phyloP scores from a whole-genome alignment of 345 rosid species.

The Pugionium dolabratum region DNA sequence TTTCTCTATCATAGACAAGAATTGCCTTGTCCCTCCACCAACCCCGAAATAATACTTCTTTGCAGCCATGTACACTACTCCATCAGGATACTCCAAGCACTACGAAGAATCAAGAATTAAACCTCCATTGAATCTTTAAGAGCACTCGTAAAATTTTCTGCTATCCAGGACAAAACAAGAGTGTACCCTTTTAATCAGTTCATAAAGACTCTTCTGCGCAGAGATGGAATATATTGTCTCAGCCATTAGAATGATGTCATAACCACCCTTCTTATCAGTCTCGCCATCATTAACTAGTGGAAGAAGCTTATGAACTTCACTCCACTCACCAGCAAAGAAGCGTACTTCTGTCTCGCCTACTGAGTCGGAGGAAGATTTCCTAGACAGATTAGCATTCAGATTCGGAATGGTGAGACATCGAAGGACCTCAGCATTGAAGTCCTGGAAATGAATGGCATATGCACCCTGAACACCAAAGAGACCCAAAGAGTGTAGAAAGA shows the following conservation, averaged over 20 bases:
- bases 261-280: slow-evolving; percentile 51
- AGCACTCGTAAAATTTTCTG: background rate
- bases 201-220: slow-evolving; percentile 64
- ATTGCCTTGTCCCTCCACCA: slow-evolving; percentile 89
- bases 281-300: slow-evolving; percentile 47
- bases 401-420: slow-evolving; percentile 81
- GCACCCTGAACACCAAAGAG: slow-evolving; percentile 56
- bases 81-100: slow-evolving; percentile 63
- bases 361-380: slow-evolving; percentile 33
- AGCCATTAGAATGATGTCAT: slow-evolving; percentile 84
- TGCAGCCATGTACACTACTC: slow-evolving; percentile 81
- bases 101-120: slow-evolving; percentile 36
- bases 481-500: slow-evolving; percentile 28
- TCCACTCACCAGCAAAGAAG: slow-evolving; percentile 92
- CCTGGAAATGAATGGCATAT: slow-evolving; percentile 72
- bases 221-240: slow-evolving; percentile 84
- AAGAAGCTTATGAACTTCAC: slow-evolving; percentile 65
- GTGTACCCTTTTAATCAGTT: slow-evolving; percentile 70
- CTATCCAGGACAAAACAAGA: background rate
- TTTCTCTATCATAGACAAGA: slow-evolving; percentile 73
- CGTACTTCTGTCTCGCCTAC: slow-evolving; percentile 41
- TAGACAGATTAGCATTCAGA: slow-evolving; percentile 52
- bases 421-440: slow-evolving; percentile 89
- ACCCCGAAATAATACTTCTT: slow-evolving; percentile 96
- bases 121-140: slow-evolving; percentile 1